Conservation (phyloP, 768 basidiomycete species). For the Hydnum rufescens region DNA sequence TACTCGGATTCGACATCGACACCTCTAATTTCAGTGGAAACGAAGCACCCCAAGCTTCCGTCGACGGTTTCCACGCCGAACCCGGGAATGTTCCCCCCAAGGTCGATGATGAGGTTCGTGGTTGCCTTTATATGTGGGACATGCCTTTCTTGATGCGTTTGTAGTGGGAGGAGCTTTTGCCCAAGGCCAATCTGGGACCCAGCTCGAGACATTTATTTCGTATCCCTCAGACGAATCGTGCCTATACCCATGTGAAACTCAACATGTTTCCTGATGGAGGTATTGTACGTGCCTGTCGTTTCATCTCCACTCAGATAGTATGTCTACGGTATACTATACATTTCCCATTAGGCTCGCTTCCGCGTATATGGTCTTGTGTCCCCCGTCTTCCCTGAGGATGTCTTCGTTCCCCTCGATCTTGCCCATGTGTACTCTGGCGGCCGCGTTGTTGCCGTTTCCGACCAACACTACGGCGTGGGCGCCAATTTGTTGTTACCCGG, state of each 20-base stretch:
- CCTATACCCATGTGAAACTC: constrained; percentile 65
- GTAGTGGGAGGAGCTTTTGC: constrained; percentile 69
- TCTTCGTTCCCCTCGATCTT: constrained; percentile 45
- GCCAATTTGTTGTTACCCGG: constrained; percentile 84
- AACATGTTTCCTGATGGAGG: constrained; percentile 96
- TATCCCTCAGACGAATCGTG: constrained; percentile 29
- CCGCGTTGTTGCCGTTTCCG: constrained; percentile 62
- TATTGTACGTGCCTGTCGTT: constrained; percentile 39
- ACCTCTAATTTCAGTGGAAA: constrained; percentile 94
- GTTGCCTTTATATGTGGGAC: not conserved
- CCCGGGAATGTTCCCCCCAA: constrained; percentile 22
- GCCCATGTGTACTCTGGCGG: constrained; percentile 85
- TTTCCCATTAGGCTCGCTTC: constrained; percentile 54
- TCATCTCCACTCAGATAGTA: constrained; percentile 5
- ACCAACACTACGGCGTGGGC: constrained; percentile 90
- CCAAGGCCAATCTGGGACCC: constrained; percentile 58
- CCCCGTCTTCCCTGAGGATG: constrained; percentile 33
- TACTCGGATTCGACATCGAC: constrained; percentile 82
- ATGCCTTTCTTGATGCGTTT: constrained; percentile 1
- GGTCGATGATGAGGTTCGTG: constrained; percentile 31
- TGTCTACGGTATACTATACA: not conserved
- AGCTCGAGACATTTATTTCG: constrained; percentile 78
- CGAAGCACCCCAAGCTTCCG: constrained; percentile 65
- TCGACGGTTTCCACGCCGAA: constrained; percentile 28
- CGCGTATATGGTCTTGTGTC: constrained; percentile 69